Evolutionary conservation across 768 basidiomycete species (phyloP).

Genomic region (Jaapia argillacea): DNA sequence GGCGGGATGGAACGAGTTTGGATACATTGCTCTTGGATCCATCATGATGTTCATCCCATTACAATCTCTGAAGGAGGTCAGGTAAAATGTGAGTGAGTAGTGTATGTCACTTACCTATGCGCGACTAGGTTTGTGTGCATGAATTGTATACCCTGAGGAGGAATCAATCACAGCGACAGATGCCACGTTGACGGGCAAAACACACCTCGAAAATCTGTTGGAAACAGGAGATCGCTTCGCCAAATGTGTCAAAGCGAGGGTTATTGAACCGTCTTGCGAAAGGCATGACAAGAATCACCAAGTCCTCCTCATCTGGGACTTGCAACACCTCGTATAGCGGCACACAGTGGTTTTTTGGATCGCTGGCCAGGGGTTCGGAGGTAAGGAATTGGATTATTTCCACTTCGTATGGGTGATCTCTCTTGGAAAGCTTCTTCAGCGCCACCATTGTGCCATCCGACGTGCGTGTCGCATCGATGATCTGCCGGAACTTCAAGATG

Average conservation of each 20-base stretch:
- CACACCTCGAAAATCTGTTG: conserved; percentile 24
- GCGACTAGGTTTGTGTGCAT: conserved; percentile 27
- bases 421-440: conserved; percentile 10
- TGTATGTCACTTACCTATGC: conserved; percentile 20
- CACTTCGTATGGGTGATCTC: conserved; percentile 13
- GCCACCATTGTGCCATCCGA: conserved; percentile 11
- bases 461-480: conserved; percentile 14
- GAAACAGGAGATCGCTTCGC: conserved; percentile 24
- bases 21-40: conserved; percentile 10
- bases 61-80: conserved; percentile 5
- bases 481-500: conserved; percentile 1
- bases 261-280: conserved; percentile 15
- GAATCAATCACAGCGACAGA: conserved; percentile 1
- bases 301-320: conserved; percentile 5
- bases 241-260: conserved; percentile 21
- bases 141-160: conserved; percentile 22
- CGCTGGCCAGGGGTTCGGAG: conserved; percentile 8
- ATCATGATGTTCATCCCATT: conserved; percentile 10
- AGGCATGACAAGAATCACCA: conserved; percentile 25
- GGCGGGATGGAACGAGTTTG: conserved; percentile 9
- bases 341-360: conserved; percentile 18
- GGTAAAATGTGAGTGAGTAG: background rate
- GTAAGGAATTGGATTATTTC: conserved; percentile 9
- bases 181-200: background rate
- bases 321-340: conserved; percentile 14